These are phyloP conservation scores for Solanum verrucosum DNA, from an alignment of 257 asterid species.

Conservation along the genomic window DNA sequence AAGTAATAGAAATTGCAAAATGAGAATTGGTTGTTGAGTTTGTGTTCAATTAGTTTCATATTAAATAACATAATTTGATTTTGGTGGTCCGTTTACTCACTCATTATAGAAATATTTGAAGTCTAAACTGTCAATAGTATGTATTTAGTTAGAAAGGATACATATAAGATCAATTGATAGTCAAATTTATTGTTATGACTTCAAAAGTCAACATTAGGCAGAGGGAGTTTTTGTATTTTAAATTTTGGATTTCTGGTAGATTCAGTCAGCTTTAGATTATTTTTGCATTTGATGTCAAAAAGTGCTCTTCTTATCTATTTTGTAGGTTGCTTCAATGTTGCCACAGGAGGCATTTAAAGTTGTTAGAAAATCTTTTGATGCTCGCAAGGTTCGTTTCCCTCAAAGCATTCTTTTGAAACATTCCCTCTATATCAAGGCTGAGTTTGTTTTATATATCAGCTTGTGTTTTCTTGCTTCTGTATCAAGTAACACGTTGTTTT, in stretches of 20 bases:
- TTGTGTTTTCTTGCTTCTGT: not conserved
- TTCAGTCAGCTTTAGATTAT: not conserved
- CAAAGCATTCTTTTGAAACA: not conserved
- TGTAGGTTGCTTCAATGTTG: conserved; percentile 92
- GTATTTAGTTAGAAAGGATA: not conserved
- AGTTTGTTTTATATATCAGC: not conserved
- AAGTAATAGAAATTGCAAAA: not conserved
- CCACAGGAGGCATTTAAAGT: conserved; percentile 83
- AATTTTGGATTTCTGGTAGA: not conserved
- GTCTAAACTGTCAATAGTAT: not conserved
- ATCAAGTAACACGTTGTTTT: not conserved
- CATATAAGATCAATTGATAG: not conserved
- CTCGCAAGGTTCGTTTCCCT: conserved; percentile 67
- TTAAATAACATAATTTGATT: not conserved
- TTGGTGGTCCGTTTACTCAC: not conserved
- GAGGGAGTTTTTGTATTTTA: not conserved
- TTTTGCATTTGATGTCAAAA: not conserved
- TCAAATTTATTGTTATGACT: not conserved
- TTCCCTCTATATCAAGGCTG: not conserved
- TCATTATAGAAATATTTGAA: not conserved
- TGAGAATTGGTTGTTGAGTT: not conserved
- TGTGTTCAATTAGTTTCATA: not conserved
- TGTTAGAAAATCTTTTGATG: conserved; percentile 89
- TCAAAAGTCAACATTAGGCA: not conserved
- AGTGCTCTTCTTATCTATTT: not conserved